A percentile compares a stretch with the other conserved stretches of the same genome.
Evolutionary conservation across 441 rosid genomes (phyloP).

Genomic region (Sinapis alba): DNA sequence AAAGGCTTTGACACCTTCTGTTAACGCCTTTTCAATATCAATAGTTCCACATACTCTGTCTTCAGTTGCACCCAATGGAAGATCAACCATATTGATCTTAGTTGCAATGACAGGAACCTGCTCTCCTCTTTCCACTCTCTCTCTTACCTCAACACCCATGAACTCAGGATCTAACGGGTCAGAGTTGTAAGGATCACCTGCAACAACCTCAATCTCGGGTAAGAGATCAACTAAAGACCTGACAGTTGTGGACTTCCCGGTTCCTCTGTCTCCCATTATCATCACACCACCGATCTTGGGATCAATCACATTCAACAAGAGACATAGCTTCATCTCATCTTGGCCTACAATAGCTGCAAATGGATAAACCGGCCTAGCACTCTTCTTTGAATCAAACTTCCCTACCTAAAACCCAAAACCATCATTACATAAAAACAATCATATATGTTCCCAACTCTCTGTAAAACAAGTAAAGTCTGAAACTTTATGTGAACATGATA

Average conservation of each 20-base stretch:
- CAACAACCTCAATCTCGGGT: constrained; percentile 82
- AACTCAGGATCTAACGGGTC: constrained; percentile 91
- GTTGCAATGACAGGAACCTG: constrained; percentile 49
- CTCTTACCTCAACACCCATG: constrained; percentile 92
- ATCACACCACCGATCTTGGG: constrained; percentile 98
- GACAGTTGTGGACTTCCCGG: constrained; percentile 91
- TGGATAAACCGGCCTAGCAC: constrained; percentile 92
- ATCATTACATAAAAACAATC: not conserved
- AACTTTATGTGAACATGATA: not conserved
- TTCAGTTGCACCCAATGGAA: constrained; percentile 96
- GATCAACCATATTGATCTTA: constrained; percentile 94
- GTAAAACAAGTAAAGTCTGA: not conserved
- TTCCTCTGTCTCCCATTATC: constrained; percentile 99
- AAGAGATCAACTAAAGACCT: constrained; percentile 90
- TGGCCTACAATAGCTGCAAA: constrained; percentile 98
- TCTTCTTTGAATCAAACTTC: constrained; percentile 67
- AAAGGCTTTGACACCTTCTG: constrained; percentile 96
- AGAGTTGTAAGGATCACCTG: constrained; percentile 88
- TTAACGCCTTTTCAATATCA: constrained; percentile 95
- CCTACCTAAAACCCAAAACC: constrained; percentile 45
- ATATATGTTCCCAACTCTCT: not conserved
- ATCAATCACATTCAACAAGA: constrained; percentile 86
- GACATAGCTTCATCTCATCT: constrained; percentile 98
- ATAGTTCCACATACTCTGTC: constrained; percentile 96
- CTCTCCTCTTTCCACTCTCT: constrained; percentile 60